Evolutionary conservation across 1,284 basidiomycete genomes (phyloP).

Genomic region (Boletus smithii): DNA sequence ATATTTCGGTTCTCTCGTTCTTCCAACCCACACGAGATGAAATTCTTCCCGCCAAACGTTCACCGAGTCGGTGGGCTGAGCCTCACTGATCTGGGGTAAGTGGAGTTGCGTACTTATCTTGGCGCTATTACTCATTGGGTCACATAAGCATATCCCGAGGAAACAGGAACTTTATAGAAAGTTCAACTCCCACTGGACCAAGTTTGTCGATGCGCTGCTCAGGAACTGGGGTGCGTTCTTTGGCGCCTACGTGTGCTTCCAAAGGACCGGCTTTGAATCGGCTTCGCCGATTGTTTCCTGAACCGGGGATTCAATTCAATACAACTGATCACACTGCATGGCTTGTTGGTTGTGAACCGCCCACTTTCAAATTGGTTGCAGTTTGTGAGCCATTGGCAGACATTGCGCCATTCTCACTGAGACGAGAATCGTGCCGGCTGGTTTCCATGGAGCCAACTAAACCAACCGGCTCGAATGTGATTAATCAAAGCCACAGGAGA

Average conservation of each 20-base stretch:
- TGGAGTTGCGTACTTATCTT: constrained; percentile 16
- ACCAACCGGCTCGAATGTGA: neutral
- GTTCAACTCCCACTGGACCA: constrained; percentile 13
- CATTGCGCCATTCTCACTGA: neutral
- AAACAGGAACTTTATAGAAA: constrained; percentile 8
- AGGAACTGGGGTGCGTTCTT: constrained; percentile 31
- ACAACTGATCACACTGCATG: constrained; percentile 5
- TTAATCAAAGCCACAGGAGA: neutral
- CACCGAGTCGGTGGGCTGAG: constrained; percentile 8
- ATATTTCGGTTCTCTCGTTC: neutral
- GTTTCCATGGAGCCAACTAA: constrained; percentile 17
- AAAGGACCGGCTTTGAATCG: constrained; percentile 4
- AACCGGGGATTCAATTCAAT: constrained; percentile 11
- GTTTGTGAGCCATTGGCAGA: neutral
- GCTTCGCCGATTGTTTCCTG: constrained; percentile 4
- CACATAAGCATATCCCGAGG: constrained; percentile 12
- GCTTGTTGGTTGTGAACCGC: neutral
- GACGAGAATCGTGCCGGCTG: constrained; percentile 2
- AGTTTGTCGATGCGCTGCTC: constrained; percentile 19
- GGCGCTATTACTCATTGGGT: constrained; percentile 12
- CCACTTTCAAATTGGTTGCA: constrained; percentile 1
- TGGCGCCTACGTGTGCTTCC: constrained; percentile 8
- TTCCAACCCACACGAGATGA: constrained; percentile 7
- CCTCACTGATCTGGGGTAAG: constrained; percentile 19
- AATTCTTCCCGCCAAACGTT: constrained; percentile 1